Conservation (phyloP, 2,329 filamentous ascomycete genomes). For the Trichoderma aggressivum region DNA sequence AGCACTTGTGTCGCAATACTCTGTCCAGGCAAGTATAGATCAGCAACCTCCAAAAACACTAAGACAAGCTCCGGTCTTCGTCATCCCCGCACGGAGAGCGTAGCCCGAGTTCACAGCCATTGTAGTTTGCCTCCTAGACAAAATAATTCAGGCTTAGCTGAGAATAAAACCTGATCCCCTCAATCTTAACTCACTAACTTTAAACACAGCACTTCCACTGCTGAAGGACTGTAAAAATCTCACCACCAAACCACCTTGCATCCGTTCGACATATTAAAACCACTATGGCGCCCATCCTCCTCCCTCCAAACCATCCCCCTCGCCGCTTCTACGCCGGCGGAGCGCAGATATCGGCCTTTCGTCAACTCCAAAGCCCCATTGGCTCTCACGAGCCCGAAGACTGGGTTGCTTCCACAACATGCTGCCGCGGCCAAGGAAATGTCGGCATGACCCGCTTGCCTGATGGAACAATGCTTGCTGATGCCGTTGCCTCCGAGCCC, state of each 20-base stretch:
- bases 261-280: not conserved
- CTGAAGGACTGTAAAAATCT: not conserved
- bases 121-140: not conserved
- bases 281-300: constrained; percentile 21
- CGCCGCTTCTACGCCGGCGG: constrained; percentile 23
- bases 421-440: constrained; percentile 20
- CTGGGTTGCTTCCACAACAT: constrained; percentile 24
- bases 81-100: not conserved
- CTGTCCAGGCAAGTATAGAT: not conserved
- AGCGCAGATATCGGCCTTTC: constrained; percentile 21
- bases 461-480: constrained; percentile 21
- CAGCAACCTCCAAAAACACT: not conserved
- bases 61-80: not conserved
- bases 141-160: not conserved
- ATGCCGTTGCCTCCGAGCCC: constrained; percentile 20
- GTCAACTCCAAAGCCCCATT: constrained; percentile 5
- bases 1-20: not conserved
- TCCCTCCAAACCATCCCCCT: constrained; percentile 21
- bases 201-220: not conserved
- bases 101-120: not conserved
- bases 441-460: constrained; percentile 21
- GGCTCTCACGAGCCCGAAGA: constrained; percentile 22
- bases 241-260: not conserved
- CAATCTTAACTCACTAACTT: not conserved
- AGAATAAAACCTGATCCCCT: not conserved